Base-by-base conservation (phyloP, 805 yeast genomes). In the Blastobotrys americana region DNA sequence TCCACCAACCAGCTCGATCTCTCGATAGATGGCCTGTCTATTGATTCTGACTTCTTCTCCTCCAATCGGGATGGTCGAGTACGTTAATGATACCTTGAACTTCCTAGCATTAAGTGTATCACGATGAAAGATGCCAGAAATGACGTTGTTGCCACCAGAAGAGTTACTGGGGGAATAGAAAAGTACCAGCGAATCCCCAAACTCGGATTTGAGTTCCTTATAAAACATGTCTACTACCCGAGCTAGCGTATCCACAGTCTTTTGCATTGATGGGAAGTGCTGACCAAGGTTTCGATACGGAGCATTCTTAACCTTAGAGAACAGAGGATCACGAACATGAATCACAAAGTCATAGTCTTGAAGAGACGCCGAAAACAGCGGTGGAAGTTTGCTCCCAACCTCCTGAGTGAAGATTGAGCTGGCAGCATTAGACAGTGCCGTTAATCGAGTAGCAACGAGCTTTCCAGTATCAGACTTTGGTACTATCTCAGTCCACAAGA, bases 381-480 rank as follows among this genome's bases (percentile, higher is more conserved):
- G 40, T n/a, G n/a, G n/a, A n/a, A n/a, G n/a, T n/a, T n/a, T n/a
- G n/a, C n/a, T n/a, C 31, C 13, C 31, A 13, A 13, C 31, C 8
- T 25, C 13, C 31, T 25, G 10, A 8, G 31, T 8, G 8, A 8
- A 8, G 13, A 25, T 25, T 8, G 44, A 23, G 6, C 62, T 55
- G 2, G 80, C 61, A 22, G 83, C 89, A 51, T 86, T 77, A 1
- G 96, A 76, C 48, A 93, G 72, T 0, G 94, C 89, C 0, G 97
- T 90, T 49, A 90, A 67, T 65, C 99, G 78, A 9, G 89, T 74
- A 3, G 95, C 88, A 46, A 89, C 80, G 5, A 96, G 89, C 44
- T 84, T 68, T 1, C 76, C 68, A 27, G 56, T 54, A 2, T 67
- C 62, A 2, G 69, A 58, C 10, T 57, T 54, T 18, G 77, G 78